These are phyloP conservation scores for Porcisia hertigi DNA, from an alignment of 208 protist genomes.

Conservation along the genomic window DNA sequence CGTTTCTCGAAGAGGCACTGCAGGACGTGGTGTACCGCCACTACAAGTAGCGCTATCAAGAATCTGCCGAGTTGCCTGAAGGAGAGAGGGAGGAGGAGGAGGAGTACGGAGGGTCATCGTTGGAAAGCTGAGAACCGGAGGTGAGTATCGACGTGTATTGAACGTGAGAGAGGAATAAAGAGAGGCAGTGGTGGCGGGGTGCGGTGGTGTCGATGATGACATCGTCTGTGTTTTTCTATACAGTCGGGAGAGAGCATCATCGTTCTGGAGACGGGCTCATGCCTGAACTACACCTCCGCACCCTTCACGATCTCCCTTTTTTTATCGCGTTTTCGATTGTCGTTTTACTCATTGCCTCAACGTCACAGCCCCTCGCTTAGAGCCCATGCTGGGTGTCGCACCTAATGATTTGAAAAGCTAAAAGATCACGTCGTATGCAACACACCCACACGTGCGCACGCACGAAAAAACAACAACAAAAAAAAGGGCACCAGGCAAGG, in stretches of 20 bases:
- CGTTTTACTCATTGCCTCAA: too few species aligned
- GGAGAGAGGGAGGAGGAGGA: too few species aligned
- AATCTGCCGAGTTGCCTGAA: background rate
- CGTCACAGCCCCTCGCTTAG: background rate
- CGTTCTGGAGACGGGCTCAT: background rate
- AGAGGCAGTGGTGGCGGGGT: background rate
- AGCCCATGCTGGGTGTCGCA: background rate
- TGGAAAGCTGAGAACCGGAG: background rate
- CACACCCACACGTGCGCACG: too few species aligned
- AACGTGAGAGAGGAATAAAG: background rate
- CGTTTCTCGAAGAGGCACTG: slow-evolving; percentile 21
- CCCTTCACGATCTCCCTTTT: background rate
- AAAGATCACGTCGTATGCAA: background rate
- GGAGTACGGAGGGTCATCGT: background rate
- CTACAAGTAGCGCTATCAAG: background rate
- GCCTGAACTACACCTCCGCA: background rate
- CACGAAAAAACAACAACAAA: background rate
- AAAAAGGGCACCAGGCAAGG: background rate
- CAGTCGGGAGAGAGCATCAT: background rate
- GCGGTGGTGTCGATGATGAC: background rate
- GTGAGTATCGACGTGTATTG: background rate
- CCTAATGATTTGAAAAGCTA: background rate
- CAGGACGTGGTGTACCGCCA: slow-evolving; percentile 13
- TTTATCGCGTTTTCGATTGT: background rate
- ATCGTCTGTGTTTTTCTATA: too few species aligned